Evolutionary conservation across 129 eudicot genomes (phyloP).

Genomic region (Escallonia herrerae): DNA sequence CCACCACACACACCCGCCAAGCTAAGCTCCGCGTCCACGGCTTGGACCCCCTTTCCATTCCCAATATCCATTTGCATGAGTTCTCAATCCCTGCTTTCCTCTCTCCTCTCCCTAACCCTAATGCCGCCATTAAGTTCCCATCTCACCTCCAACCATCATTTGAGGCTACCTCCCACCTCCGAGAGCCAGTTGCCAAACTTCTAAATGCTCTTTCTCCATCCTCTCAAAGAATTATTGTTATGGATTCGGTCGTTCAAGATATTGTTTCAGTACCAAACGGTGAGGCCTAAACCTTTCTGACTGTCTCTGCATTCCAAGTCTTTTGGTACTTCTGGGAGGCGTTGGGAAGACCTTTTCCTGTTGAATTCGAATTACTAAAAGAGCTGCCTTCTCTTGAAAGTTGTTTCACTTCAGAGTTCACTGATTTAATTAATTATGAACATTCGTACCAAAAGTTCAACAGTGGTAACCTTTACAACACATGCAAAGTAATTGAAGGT

Average conservation of each 20-base stretch:
- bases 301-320: slow-evolving; percentile 9
- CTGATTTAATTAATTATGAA: slow-evolving; percentile 10
- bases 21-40: slow-evolving; percentile 37
- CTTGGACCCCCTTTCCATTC: slow-evolving; percentile 16
- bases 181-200: slow-evolving; percentile 20
- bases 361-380: background rate
- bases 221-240: slow-evolving; percentile 21
- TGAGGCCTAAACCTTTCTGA: slow-evolving; percentile 32
- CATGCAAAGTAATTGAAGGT: slow-evolving; percentile 38
- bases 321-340: slow-evolving; percentile 12
- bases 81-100: slow-evolving; percentile 33
- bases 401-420: slow-evolving; percentile 20
- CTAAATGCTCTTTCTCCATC: slow-evolving; percentile 12
- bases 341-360: slow-evolving; percentile 19
- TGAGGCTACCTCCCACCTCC: slow-evolving; percentile 34
- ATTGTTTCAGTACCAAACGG: slow-evolving; percentile 29
- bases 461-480: slow-evolving; percentile 40
- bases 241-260: slow-evolving; percentile 47
- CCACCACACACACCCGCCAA: too few relatives aligned
- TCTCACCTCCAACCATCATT: slow-evolving; percentile 42
- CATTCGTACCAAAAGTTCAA: background rate
- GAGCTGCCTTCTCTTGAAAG: slow-evolving; percentile 13
- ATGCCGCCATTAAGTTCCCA: slow-evolving; percentile 36
- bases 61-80: slow-evolving; percentile 62
- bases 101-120: slow-evolving; percentile 45